Base-by-base conservation (phyloP, 768 basidiomycete species). In the Hypholoma fasciculare region DNA sequence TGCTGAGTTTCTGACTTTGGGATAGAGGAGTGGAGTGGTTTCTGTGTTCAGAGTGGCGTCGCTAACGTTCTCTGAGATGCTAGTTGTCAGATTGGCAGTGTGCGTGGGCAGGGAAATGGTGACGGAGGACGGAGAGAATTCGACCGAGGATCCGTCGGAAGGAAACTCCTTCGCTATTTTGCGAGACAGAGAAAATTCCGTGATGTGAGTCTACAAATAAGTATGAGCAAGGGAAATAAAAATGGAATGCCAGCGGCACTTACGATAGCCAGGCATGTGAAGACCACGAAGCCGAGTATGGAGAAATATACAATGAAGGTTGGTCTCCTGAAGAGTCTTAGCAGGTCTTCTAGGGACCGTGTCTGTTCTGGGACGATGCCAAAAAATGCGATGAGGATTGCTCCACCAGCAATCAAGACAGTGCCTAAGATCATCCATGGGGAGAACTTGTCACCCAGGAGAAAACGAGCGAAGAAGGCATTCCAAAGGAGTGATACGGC, bases 401-500 rank as follows among this genome's bases (percentile, higher is more conserved):
- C 94, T 27, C 94, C 95, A 16, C 86, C 86, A 1, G 92, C 91
- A 61, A 98, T 94, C 68, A 96, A 78, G 43, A 90, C 72, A 2
- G 94, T 96, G 51, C 92, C 94, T n/a, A 92, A 73, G 46, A 92
- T 75, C 84, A 94, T 90, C 79, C 87, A 90, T 1, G 82, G 82
- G 4, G 92, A 92, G 73, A 96, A 94, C 19, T 85, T 79, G 68
- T 97, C 94, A 11, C 91, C 92, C 12, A 96, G 82, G 40, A 96
- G 80, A 40, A 96, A 65, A 30, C 86, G 82, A 14, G 94, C 94
- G 67, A 96, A 95, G 66, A 96, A 84, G 4, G 94, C 94, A 70
- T 98, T 98, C 91, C 91, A 96, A 27, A 98, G 82, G 27, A 98
- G 82, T 2, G 91, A 94, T 30, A 96, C 90, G 0, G 94, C 95